A percentile compares a stretch with the other conserved stretches of the same genome.
phyloP scores from a whole-genome alignment of 2,329 filamentous ascomycete species.

The Emericellopsis cladophorae region DNA sequence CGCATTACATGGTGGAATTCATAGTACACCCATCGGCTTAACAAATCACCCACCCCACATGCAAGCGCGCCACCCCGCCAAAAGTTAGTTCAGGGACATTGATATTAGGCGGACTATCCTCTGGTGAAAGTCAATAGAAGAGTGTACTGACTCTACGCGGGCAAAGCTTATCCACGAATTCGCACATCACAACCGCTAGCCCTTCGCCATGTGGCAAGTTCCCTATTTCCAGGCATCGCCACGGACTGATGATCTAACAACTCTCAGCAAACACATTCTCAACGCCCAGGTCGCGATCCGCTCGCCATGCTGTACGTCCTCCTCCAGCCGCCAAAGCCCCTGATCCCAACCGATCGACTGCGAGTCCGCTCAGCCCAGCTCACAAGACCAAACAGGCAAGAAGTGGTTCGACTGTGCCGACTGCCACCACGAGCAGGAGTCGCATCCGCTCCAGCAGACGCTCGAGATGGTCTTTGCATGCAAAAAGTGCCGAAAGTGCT shows the following conservation, averaged over 20 bases:
- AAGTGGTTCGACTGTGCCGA: constrained; percentile 99
- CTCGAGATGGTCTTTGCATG: constrained; percentile 91
- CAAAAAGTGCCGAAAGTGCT: constrained; percentile 98
- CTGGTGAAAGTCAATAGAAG: background rate
- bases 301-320: constrained; percentile 75
- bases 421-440: constrained; percentile 75
- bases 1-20: too few relatives aligned
- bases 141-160: background rate
- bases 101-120: background rate
- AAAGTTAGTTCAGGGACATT: background rate
- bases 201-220: constrained; percentile 22
- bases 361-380: background rate
- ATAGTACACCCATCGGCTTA: too few relatives aligned
- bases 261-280: constrained; percentile 80
- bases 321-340: background rate
- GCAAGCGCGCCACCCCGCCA: background rate
- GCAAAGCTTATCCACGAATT: background rate
- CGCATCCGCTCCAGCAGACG: constrained; percentile 62
- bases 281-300: constrained; percentile 97
- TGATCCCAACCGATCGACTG: background rate
- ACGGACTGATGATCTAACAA: constrained; percentile 1
- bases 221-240: too few relatives aligned
- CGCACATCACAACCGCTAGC: background rate
- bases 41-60: background rate
- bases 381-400: constrained; percentile 40